Percentiles rank a stretch among this genome's conserved stretches.
Conservation (phyloP, 177 flowering plant species). For the Vitis hybrid region DNA sequence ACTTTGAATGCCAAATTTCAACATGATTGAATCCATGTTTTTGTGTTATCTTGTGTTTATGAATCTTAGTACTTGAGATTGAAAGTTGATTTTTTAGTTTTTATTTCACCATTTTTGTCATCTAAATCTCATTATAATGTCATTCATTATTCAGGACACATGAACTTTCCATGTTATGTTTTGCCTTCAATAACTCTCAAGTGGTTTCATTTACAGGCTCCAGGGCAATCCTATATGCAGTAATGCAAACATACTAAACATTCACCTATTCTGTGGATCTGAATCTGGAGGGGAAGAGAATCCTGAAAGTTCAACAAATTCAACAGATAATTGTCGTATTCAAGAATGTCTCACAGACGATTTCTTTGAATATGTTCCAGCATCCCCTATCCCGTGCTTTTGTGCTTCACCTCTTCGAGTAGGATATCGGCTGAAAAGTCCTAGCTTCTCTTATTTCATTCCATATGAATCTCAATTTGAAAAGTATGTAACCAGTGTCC, state of each 20-base stretch:
- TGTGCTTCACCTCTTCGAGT: slow-evolving; percentile 77
- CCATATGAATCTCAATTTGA: slow-evolving; percentile 53
- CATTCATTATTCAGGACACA: too few species aligned
- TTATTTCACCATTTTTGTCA: neutral
- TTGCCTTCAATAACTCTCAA: too few species aligned
- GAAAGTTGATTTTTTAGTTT: neutral
- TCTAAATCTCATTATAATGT: neutral
- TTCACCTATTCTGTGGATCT: slow-evolving; percentile 35
- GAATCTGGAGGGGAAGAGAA: slow-evolving; percentile 17
- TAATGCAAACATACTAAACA: slow-evolving; percentile 31
- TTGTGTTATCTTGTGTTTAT: neutral
- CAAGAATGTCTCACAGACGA: slow-evolving; percentile 34
- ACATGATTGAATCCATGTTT: too few species aligned
- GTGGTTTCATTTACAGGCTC: slow-evolving; percentile 30
- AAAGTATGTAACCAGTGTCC: slow-evolving; percentile 45
- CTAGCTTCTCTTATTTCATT: slow-evolving; percentile 61
- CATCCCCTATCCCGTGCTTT: slow-evolving; percentile 50
- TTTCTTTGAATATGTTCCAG: slow-evolving; percentile 34
- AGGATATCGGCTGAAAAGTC: slow-evolving; percentile 85
- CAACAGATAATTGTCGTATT: slow-evolving; percentile 28
- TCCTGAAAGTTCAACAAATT: slow-evolving; percentile 15
- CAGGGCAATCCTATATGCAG: slow-evolving; percentile 58
- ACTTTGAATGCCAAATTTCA: too few species aligned
- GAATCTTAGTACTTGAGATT: neutral
- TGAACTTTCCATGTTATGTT: too few species aligned